Conservation (phyloP, 202 grass and related monocot species). For the Carex arenaria region DNA sequence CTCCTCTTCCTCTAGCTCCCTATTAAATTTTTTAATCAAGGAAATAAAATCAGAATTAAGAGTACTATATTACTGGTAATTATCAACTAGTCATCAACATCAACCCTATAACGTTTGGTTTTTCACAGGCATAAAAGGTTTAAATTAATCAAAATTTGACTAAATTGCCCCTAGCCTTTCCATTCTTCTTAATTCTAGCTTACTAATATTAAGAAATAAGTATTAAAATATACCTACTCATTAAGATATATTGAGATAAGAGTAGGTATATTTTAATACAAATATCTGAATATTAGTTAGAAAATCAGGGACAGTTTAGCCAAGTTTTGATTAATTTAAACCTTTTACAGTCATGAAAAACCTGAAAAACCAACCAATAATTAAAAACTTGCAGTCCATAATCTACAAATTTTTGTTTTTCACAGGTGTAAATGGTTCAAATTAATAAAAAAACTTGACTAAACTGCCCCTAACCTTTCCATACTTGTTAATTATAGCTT, state of each 20-base stretch:
- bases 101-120: not conserved
- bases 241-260: not conserved
- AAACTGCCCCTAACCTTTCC: not conserved
- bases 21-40: not conserved
- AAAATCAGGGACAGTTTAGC: too few relatives aligned
- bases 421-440: not conserved
- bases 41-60: constrained; percentile 3
- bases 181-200: not conserved
- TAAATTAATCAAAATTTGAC: not conserved
- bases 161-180: not conserved
- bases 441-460: not conserved
- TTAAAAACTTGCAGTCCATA: too few relatives aligned
- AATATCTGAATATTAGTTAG: too few relatives aligned
- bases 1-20: constrained; percentile 27
- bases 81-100: not conserved
- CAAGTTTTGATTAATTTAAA: too few relatives aligned
- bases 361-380: too few relatives aligned
- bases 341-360: too few relatives aligned
- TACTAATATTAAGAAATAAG: not conserved
- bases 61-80: not conserved
- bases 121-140: not conserved
- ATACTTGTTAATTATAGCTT: not conserved
- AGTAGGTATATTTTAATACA: too few relatives aligned
- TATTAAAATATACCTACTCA: not conserved
- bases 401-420: not conserved